Percentiles rank a stretch among this genome's conserved stretches.
These are phyloP conservation scores for Xylariaceae sp. DNA, from an alignment of 2,329 filamentous ascomycete genomes.

Conservation along the genomic window DNA sequence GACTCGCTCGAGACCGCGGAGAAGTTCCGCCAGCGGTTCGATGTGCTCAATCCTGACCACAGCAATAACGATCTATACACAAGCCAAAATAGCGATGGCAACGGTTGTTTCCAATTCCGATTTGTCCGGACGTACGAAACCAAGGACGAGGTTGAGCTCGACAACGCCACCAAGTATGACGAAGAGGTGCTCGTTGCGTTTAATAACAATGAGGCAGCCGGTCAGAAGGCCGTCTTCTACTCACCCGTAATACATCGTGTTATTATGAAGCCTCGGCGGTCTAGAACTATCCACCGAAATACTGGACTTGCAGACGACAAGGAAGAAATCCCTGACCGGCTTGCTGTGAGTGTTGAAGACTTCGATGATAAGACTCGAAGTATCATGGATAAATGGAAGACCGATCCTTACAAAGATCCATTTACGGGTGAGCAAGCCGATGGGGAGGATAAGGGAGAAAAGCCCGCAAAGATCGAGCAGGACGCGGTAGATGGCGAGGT, in stretches of 20 bases:
- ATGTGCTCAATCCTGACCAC: constrained; percentile 52
- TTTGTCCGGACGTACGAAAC: constrained; percentile 63
- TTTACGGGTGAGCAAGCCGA: constrained; percentile 33
- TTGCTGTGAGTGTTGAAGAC: constrained; percentile 53
- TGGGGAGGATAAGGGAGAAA: constrained; percentile 25
- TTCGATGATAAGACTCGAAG: constrained; percentile 50
- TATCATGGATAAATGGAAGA: constrained; percentile 51
- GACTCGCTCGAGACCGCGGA: constrained; percentile 45
- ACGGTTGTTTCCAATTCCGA: constrained; percentile 56
- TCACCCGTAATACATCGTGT: constrained; percentile 65
- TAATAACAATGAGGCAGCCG: constrained; percentile 46
- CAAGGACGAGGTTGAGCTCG: constrained; percentile 52
- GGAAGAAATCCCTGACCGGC: constrained; percentile 51
- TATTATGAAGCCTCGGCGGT: constrained; percentile 58
- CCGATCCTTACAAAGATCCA: constrained; percentile 42
- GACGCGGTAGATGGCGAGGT: constrained; percentile 16
- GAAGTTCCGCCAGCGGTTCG: constrained; percentile 58
- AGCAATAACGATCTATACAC: constrained; percentile 55
- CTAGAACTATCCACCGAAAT: constrained; percentile 58
- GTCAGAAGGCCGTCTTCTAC: constrained; percentile 60
- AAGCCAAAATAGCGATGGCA: constrained; percentile 41
- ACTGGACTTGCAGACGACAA: constrained; percentile 45
- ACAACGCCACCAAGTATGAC: constrained; percentile 57
- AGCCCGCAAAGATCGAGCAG: constrained; percentile 21
- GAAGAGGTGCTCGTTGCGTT: constrained; percentile 60